Conservation (phyloP, 306 rosid genomes). For the Quercus gilva region DNA sequence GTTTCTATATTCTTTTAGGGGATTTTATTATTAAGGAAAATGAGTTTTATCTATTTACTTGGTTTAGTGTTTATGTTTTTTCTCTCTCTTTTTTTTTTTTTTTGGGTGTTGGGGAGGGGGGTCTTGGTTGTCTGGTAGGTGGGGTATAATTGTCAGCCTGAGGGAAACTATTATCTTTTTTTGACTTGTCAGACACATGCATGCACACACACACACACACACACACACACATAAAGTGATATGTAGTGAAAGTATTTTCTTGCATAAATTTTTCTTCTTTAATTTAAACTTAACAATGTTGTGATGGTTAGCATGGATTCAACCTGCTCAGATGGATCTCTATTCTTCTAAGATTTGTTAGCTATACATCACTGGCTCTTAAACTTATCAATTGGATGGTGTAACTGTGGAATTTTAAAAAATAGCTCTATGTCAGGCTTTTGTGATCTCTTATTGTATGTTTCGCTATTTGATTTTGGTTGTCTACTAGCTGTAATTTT, state of each 20-base stretch:
- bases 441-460: not conserved
- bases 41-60: not conserved
- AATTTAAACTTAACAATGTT: not conserved
- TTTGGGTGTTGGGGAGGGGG: not conserved
- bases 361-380: not conserved
- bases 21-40: no score
- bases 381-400: not conserved
- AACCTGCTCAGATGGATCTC: not conserved
- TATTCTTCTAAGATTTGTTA: not conserved
- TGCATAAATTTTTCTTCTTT: not conserved
- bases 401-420: not conserved
- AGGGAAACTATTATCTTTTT: not conserved
- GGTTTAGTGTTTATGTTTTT: not conserved
- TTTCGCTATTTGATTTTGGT: not conserved
- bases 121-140: not conserved
- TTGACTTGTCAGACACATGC: not conserved
- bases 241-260: not conserved
- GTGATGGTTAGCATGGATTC: not conserved
- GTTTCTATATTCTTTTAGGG: no score
- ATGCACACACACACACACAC: not conserved
- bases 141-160: not conserved
- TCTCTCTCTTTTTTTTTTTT: not conserved
- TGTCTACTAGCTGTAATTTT: not conserved
- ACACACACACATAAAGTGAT: not conserved
- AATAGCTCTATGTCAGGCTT: not conserved